Base-by-base conservation (phyloP, 2,329 filamentous ascomycete species). In the Calycina marina region DNA sequence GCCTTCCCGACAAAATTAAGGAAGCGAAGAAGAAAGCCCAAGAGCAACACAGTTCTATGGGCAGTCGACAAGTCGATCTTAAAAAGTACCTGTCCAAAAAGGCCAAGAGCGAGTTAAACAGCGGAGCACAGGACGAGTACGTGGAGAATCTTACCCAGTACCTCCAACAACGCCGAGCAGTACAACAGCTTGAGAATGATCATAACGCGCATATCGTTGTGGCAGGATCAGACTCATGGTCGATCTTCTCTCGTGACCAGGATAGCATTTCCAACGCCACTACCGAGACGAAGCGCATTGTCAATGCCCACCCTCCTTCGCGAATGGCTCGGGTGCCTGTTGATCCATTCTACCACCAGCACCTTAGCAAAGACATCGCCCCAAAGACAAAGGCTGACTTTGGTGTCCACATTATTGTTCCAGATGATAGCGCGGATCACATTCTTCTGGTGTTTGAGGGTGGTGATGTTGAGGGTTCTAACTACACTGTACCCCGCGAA, bases 151-250 rank as follows among this genome's bases (percentile, higher is more conserved):
- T 98, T 36, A 90, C 86, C 1, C 76, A 83, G 34, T 98, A 98
- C 56, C 67, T 96, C 31, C 77, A 77, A 35, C 73, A 90, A 48
- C 78, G 82, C 28, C 71, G 75, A 46, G 81, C 88, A 45, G 77
- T 96, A 46, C 72, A 82, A 45, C 74, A 84, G 31, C 66, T 98
- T 10, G 85, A 94, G 61, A 72, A 69, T 38, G 59, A 71, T 29
- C 82, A 93, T 56, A 71, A 80, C 49, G 77, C 85, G n/a, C 81
- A 83, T 54, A 92, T 96, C 53, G 81, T 88, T 47, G 76, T 85
- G 2, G 82, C 84, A 1, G 73, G 73, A 8, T 71, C 80, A 8
- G 71, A 78, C 27, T 76, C 77, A 0, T 93, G 86, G 84, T 78
- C 93, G 53, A 69, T 96, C 34, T 93, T 86, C 57, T 82, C 83